These are phyloP conservation scores for Rhinocladiella mackenziei DNA, from an alignment of 2,329 filamentous ascomycete species.

Conservation along the genomic window DNA sequence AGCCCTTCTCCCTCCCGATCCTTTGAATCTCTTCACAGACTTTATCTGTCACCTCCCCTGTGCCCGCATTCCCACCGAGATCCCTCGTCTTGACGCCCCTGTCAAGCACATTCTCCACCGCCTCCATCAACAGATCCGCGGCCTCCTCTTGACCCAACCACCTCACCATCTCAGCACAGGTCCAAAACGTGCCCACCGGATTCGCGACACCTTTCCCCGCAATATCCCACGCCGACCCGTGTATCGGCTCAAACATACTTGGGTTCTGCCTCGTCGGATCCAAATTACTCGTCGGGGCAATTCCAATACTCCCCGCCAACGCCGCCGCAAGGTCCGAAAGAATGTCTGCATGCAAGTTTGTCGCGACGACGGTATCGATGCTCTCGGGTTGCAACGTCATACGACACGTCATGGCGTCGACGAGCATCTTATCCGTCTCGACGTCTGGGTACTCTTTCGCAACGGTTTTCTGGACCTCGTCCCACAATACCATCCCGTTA, in stretches of 20 bases:
- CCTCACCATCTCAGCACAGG: conserved; percentile 62
- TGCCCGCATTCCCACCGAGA: conserved; percentile 56
- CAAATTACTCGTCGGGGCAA: conserved; percentile 66
- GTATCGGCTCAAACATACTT: conserved; percentile 61
- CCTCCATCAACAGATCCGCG: conserved; percentile 54
- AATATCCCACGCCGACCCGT: conserved; percentile 89
- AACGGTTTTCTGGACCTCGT: conserved; percentile 56
- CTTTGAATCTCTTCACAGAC: conserved; percentile 37
- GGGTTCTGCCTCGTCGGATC: conserved; percentile 60
- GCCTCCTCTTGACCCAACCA: conserved; percentile 60
- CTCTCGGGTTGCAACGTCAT: conserved; percentile 59
- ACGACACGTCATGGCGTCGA: conserved; percentile 63
- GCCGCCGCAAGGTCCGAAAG: conserved; percentile 68
- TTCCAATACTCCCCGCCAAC: conserved; percentile 66
- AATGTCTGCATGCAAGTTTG: conserved; percentile 60
- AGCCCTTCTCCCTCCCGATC: conserved; percentile 11
- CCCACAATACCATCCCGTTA: conserved; percentile 66
- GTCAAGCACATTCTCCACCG: conserved; percentile 59
- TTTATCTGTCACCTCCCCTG: conserved; percentile 57
- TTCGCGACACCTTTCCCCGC: conserved; percentile 94
- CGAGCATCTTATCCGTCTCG: conserved; percentile 61
- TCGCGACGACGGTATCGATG: conserved; percentile 61
- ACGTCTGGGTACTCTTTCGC: conserved; percentile 58
- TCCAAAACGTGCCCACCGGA: conserved; percentile 71
- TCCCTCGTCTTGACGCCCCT: conserved; percentile 55